Percentiles rank a stretch among this genome's conserved stretches.
These are phyloP conservation scores for Tricholomella constricta DNA, from an alignment of 768 basidiomycete species.

Conservation along the genomic window DNA sequence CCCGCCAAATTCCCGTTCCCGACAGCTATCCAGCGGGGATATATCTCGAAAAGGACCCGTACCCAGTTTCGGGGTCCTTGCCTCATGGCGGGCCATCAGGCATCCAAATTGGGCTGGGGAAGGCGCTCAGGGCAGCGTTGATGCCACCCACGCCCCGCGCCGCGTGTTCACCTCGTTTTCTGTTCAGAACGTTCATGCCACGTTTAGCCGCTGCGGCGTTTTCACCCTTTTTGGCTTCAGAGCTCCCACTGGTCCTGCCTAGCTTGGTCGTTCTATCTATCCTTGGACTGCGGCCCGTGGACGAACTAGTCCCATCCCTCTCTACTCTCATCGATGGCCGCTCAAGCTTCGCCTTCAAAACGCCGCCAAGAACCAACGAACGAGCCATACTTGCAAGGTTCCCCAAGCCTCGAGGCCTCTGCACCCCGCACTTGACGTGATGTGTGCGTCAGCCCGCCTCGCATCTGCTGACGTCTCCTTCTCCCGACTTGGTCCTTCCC, in stretches of 20 bases:
- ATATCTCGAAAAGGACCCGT: not conserved
- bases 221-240: not conserved
- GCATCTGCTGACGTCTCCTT: not conserved
- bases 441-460: not conserved
- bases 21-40: not conserved
- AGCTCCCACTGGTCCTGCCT: not conserved
- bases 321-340: not conserved
- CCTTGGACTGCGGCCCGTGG: not conserved
- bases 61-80: constrained; percentile 15
- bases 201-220: constrained; percentile 2
- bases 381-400: not conserved
- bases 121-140: constrained; percentile 13
- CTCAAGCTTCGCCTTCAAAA: not conserved
- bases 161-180: constrained; percentile 18
- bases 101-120: constrained; percentile 17
- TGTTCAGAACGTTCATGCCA: constrained; percentile 3
- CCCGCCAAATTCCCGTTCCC: not conserved
- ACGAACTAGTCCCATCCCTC: not conserved
- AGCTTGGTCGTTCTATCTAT: not conserved
- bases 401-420: not conserved
- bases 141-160: constrained; percentile 19
- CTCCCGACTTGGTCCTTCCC: too few relatives aligned
- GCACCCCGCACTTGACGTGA: not conserved
- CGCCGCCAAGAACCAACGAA: not conserved
- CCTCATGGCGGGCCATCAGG: constrained; percentile 14